phyloP scores from a whole-genome alignment of 306 rosid species.

The Castanospermum australe region DNA sequence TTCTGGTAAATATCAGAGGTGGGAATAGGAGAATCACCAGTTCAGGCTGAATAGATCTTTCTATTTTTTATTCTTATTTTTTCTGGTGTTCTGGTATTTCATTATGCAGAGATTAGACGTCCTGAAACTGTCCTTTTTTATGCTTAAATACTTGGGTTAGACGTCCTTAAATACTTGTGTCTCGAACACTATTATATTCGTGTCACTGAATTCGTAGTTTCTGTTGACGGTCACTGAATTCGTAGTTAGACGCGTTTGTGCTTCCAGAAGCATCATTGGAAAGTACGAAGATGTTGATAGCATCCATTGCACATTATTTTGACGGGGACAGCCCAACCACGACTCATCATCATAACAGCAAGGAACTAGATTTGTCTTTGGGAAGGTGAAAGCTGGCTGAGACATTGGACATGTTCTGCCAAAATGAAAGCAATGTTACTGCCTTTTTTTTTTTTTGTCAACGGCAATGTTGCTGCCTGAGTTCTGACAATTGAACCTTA shows the following conservation, averaged over 20 bases:
- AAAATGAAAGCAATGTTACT: constrained; percentile 22
- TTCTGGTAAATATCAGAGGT: not conserved
- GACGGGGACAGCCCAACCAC: constrained; percentile 36
- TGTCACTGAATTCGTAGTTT: not conserved
- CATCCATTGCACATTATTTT: not conserved
- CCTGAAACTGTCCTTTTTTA: not conserved
- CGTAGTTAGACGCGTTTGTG: not conserved
- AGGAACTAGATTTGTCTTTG: constrained; percentile 20
- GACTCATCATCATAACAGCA: not conserved
- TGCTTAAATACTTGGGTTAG: not conserved
- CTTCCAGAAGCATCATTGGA: not conserved
- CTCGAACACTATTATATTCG: not conserved
- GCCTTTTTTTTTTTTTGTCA: too few relatives aligned
- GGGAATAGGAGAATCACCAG: not conserved
- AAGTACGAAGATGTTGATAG: not conserved
- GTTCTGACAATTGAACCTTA: not conserved
- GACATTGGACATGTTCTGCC: constrained; percentile 8
- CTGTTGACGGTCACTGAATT: not conserved
- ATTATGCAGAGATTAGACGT: not conserved
- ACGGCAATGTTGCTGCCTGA: not conserved
- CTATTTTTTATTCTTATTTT: too few relatives aligned
- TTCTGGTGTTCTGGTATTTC: too few relatives aligned
- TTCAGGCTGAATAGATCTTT: not conserved
- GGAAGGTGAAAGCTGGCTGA: not conserved
- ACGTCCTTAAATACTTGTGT: too few relatives aligned